Evolutionary conservation across 1,284 basidiomycete genomes (phyloP).

Genomic region (Cryptococcus sp.): DNA sequence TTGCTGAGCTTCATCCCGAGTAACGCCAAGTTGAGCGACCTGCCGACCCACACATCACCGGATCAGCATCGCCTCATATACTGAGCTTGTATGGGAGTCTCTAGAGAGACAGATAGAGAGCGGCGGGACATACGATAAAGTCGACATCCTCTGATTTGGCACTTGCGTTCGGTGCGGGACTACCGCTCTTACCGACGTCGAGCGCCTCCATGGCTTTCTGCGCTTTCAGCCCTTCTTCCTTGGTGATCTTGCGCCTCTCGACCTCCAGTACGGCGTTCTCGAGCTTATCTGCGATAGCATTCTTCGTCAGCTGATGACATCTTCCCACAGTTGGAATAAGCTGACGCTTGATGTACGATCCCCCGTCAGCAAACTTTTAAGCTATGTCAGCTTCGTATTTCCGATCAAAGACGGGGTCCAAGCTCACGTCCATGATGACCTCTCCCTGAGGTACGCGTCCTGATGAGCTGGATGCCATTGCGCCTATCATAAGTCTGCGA

Average conservation of each 20-base stretch:
- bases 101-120: background rate
- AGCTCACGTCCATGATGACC: constrained; percentile 48
- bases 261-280: constrained; percentile 44
- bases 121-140: constrained; percentile 37
- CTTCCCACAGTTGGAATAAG: background rate
- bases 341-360: constrained; percentile 47
- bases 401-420: no score
- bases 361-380: constrained; percentile 47
- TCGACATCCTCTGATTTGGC: constrained; percentile 43
- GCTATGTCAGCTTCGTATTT: constrained; percentile 7
- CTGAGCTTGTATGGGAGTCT: no score
- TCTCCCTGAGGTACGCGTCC: constrained; percentile 46
- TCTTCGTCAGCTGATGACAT: background rate
- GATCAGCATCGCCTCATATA: background rate
- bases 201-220: constrained; percentile 44
- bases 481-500: background rate
- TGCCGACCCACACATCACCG: constrained; percentile 10
- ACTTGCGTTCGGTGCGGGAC: constrained; percentile 1
- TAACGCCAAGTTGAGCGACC: constrained; percentile 41
- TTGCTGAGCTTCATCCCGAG: constrained; percentile 33
- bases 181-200: constrained; percentile 21
- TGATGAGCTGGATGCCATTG: constrained; percentile 32
- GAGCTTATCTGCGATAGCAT: constrained; percentile 36
- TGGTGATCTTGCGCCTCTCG: constrained; percentile 39
- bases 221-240: constrained; percentile 47